These are phyloP conservation scores for Cytospora schulzeri DNA, from an alignment of 2,329 filamentous ascomycete species.

Conservation along the genomic window DNA sequence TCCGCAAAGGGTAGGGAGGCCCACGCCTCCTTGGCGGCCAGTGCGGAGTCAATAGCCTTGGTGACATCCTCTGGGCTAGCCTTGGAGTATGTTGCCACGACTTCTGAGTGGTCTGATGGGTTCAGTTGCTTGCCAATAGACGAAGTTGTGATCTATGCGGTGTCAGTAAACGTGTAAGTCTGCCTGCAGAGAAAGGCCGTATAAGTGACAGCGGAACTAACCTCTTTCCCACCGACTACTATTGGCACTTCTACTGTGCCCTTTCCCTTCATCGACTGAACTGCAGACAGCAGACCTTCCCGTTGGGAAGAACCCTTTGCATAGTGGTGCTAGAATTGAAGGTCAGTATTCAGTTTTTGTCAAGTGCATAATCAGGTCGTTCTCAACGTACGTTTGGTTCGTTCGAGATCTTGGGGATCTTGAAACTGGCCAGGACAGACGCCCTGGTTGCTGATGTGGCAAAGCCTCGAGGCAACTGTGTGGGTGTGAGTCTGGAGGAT, in stretches of 20 bases:
- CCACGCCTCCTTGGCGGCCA: constrained; percentile 86
- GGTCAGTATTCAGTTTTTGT: neutral
- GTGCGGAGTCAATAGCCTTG: constrained; percentile 78
- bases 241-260: constrained; percentile 78
- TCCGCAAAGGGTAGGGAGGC: constrained; percentile 85
- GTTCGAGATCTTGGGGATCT: constrained; percentile 82
- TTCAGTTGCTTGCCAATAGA: constrained; percentile 73
- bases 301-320: constrained; percentile 80
- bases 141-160: constrained; percentile 64
- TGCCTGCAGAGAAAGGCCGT: neutral
- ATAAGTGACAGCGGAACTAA: constrained; percentile 41
- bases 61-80: constrained; percentile 76
- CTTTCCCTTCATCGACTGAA: constrained; percentile 69
- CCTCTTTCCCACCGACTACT: constrained; percentile 80
- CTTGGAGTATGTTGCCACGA: constrained; percentile 82
- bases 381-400: constrained; percentile 82
- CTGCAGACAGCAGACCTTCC: constrained; percentile 71
- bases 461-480: constrained; percentile 28
- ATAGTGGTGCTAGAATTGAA: constrained; percentile 74
- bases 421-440: constrained; percentile 78
- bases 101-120: constrained; percentile 75
- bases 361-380: neutral
- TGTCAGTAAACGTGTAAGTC: constrained; percentile 28
- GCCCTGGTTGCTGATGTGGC: constrained; percentile 38
- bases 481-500: constrained; percentile 14